These are phyloP conservation scores for Boletus rufocinnamomeus DNA, from an alignment of 768 basidiomycete species.

Conservation along the genomic window DNA sequence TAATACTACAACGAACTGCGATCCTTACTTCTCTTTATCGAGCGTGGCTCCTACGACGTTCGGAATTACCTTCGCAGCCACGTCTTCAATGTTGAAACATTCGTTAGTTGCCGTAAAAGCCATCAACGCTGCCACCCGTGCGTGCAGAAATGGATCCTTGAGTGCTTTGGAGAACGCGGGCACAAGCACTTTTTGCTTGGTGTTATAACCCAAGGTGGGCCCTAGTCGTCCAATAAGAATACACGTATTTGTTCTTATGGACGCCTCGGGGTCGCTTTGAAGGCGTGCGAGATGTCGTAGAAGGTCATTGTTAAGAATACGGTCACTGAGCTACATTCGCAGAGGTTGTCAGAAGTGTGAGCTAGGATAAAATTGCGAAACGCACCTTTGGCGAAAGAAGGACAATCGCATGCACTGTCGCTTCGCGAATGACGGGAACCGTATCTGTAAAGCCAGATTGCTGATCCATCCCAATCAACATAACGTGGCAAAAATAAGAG, in stretches of 20 bases:
- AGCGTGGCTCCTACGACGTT: slow-evolving; percentile 77
- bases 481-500: no score
- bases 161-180: slow-evolving; percentile 90
- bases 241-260: slow-evolving; percentile 96
- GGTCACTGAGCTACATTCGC: slow-evolving; percentile 69
- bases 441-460: slow-evolving; percentile 97
- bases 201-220: slow-evolving; percentile 80
- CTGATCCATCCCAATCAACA: slow-evolving; percentile 40
- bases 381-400: slow-evolving; percentile 81
- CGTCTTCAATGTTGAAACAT: slow-evolving; percentile 83
- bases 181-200: slow-evolving; percentile 94
- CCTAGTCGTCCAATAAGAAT: slow-evolving; percentile 93
- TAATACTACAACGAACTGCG: neutral
- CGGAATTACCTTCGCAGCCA: slow-evolving; percentile 89
- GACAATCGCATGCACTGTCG: slow-evolving; percentile 86
- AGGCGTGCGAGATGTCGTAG: slow-evolving; percentile 89
- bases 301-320: slow-evolving; percentile 95
- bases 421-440: slow-evolving; percentile 91
- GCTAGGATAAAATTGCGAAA: neutral
- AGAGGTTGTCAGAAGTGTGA: slow-evolving; percentile 2
- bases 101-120: slow-evolving; percentile 94
- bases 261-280: slow-evolving; percentile 90
- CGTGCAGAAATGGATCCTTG: slow-evolving; percentile 90
- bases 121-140: slow-evolving; percentile 92
- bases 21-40: slow-evolving; percentile 87